These are phyloP conservation scores for Annona squamosa DNA, from an alignment of 164 flowering plant genomes.

Conservation along the genomic window DNA sequence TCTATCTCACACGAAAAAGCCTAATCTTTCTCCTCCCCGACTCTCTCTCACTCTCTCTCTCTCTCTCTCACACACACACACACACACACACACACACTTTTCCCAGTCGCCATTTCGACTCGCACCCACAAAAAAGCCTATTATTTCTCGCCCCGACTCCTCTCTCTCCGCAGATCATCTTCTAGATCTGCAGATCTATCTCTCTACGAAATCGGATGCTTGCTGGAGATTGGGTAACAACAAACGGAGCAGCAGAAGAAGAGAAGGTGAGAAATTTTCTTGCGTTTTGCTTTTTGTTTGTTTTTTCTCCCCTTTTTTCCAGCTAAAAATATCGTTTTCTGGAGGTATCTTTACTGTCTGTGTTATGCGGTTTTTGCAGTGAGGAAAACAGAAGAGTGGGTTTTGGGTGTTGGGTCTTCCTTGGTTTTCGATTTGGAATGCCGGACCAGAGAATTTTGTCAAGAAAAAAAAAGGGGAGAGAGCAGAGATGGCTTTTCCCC, in stretches of 20 bases:
- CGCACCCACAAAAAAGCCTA: background rate
- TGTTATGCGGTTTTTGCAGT: background rate
- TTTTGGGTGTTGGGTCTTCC: background rate
- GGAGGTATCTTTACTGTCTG: background rate
- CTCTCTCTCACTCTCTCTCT: background rate
- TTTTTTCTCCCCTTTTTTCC: background rate
- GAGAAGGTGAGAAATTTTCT: background rate
- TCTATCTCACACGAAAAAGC: background rate
- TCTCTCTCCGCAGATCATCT: conserved; percentile 8
- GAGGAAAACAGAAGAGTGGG: background rate
- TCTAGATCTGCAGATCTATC: conserved; percentile 20
- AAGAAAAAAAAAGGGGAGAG: background rate
- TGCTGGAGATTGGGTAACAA: too few species aligned
- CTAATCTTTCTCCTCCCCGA: background rate
- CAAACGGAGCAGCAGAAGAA: background rate
- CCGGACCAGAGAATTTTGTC: background rate
- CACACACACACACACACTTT: too few species aligned
- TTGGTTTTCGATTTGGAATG: conserved; percentile 4
- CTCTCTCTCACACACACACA: background rate
- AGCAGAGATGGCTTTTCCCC: background rate
- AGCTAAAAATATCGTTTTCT: background rate
- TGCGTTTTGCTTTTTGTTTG: too few species aligned
- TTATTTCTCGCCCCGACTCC: background rate
- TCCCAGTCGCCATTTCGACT: background rate
- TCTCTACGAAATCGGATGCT: conserved; percentile 12